Percentiles rank a stretch among this genome's conserved stretches.
These are phyloP conservation scores for Blastobotrys aristatus DNA, from an alignment of 1,139 yeast species.

Conservation along the genomic window DNA sequence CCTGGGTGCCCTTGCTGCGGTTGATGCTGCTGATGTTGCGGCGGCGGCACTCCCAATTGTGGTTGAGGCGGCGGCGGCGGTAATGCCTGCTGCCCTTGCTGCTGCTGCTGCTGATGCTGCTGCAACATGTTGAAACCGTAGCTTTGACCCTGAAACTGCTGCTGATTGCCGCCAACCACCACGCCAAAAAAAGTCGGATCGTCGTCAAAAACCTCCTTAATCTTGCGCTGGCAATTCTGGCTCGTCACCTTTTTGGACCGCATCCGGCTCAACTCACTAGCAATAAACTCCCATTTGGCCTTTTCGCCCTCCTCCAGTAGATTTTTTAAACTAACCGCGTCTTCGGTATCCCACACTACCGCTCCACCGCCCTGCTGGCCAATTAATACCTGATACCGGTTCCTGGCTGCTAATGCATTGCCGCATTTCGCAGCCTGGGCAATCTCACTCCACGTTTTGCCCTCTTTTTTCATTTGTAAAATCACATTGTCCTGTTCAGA, in stretches of 20 bases:
- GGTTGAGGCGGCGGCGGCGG: slow-evolving; percentile 4
- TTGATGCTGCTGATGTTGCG: slow-evolving; percentile 6
- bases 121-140: neutral
- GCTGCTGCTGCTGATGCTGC: neutral
- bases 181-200: slow-evolving; percentile 59
- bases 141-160: neutral
- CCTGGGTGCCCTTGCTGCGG: slow-evolving; percentile 2
- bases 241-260: slow-evolving; percentile 53
- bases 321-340: slow-evolving; percentile 47
- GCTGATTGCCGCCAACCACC: slow-evolving; percentile 14
- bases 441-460: slow-evolving; percentile 70
- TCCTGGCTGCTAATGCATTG: slow-evolving; percentile 67
- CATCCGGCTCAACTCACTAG: slow-evolving; percentile 55
- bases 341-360: slow-evolving; percentile 58
- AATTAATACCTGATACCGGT: slow-evolving; percentile 72
- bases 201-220: slow-evolving; percentile 49
- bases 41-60: slow-evolving; percentile 2
- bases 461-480: slow-evolving; percentile 54
- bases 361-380: slow-evolving; percentile 81
- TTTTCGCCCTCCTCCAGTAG: slow-evolving; percentile 64
- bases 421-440: slow-evolving; percentile 65
- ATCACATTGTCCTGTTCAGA: slow-evolving; percentile 65
- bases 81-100: neutral
- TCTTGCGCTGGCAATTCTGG: slow-evolving; percentile 51
- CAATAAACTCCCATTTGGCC: slow-evolving; percentile 64